phyloP scores from a whole-genome alignment of 805 yeast species.

The Barnettozyma pratensis region DNA sequence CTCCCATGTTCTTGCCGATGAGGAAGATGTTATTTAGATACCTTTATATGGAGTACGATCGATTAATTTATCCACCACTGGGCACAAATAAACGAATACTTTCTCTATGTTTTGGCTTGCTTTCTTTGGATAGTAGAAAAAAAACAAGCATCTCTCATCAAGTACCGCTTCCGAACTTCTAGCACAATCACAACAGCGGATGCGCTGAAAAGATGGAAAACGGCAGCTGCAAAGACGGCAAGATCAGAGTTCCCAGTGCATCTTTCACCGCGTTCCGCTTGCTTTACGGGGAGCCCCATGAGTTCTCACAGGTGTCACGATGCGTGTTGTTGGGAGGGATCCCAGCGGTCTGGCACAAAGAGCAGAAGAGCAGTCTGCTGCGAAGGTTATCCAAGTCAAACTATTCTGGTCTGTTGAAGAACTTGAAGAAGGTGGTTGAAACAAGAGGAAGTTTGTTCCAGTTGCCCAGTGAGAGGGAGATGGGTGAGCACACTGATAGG shows the following conservation, averaged over 20 bases:
- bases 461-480: background rate
- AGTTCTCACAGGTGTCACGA: constrained; percentile 44
- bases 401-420: background rate
- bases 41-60: background rate
- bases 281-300: constrained; percentile 43
- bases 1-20: constrained; percentile 32
- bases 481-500: background rate
- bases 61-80: too few relatives aligned
- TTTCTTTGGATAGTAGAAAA: background rate
- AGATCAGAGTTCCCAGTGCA: constrained; percentile 35
- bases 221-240: background rate
- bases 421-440: constrained; percentile 7
- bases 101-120: too few relatives aligned
- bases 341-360: constrained; percentile 51
- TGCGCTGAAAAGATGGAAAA: background rate
- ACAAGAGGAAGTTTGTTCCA: background rate
- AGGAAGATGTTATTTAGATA: constrained; percentile 28
- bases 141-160: background rate
- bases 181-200: background rate
- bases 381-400: constrained; percentile 13
- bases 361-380: constrained; percentile 28
- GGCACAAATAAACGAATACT: too few relatives aligned
- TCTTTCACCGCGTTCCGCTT: constrained; percentile 63
- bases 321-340: constrained; percentile 50
- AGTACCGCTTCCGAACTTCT: background rate